phyloP scores from a whole-genome alignment of 441 rosid genomes.

The Gossypium schwendimanii region DNA sequence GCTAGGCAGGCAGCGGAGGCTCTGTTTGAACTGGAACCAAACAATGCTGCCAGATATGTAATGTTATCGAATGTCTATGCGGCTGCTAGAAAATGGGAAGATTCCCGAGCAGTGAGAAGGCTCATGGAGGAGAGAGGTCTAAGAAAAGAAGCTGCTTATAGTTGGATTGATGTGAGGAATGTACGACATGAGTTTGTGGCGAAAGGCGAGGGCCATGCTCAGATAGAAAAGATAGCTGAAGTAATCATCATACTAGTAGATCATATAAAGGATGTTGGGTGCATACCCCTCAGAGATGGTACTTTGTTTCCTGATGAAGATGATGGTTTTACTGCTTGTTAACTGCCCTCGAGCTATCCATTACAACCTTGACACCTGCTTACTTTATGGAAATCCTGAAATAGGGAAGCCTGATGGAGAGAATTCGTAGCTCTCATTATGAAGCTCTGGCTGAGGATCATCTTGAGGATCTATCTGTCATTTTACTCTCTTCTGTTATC shows the following conservation, averaged over 20 bases:
- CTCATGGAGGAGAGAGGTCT: constrained; percentile 33
- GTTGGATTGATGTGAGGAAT: constrained; percentile 45
- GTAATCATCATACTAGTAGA: constrained; percentile 13
- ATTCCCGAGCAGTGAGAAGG: constrained; percentile 31
- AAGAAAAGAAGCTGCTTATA: constrained; percentile 33
- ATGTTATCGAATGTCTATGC: constrained; percentile 44
- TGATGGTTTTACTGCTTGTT: background rate
- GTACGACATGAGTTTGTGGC: constrained; percentile 28
- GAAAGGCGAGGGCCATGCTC: constrained; percentile 26
- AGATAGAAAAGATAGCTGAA: constrained; percentile 17
- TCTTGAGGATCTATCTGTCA: background rate
- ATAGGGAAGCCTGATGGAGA: background rate
- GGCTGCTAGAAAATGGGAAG: constrained; percentile 42
- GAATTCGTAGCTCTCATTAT: background rate
- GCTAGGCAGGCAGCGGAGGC: constrained; percentile 35
- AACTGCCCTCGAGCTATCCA: background rate
- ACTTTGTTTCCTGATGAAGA: background rate
- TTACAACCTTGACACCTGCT: background rate
- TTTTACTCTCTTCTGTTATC: background rate
- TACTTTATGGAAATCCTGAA: background rate
- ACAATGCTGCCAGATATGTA: constrained; percentile 46
- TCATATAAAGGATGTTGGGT: constrained; percentile 33
- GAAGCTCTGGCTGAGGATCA: background rate
- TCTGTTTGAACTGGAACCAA: constrained; percentile 39
- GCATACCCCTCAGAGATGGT: background rate